These are phyloP conservation scores for Coriolopsis trogii DNA, from an alignment of 1,284 basidiomycete species.

Conservation along the genomic window DNA sequence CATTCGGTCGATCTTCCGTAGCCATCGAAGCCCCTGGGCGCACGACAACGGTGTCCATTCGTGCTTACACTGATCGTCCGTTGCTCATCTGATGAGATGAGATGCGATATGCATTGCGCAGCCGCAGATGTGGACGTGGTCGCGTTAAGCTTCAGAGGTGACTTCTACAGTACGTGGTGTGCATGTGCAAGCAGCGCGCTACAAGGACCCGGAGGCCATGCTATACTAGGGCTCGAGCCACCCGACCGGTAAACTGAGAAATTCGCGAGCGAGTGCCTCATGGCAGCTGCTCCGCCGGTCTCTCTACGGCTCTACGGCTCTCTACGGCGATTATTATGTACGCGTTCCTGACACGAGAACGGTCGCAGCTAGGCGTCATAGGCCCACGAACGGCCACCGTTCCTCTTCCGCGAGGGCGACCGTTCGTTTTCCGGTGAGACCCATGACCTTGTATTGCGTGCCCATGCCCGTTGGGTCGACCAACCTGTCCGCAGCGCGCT, in stretches of 20 bases:
- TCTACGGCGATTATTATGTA: not conserved
- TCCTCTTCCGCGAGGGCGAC: slow-evolving; percentile 20
- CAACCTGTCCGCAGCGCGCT: slow-evolving; percentile 54
- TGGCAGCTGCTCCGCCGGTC: too few species aligned
- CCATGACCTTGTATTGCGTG: slow-evolving; percentile 63
- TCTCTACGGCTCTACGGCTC: too few species aligned
- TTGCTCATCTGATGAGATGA: not conserved
- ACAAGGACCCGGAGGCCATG: too few species aligned
- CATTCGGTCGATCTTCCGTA: too few species aligned
- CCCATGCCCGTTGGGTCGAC: slow-evolving; percentile 70
- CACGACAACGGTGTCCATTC: not conserved
- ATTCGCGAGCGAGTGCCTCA: too few species aligned
- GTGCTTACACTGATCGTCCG: not conserved
- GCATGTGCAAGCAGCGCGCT: too few species aligned
- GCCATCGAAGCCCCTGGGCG: too few species aligned
- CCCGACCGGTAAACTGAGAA: slow-evolving; percentile 2
- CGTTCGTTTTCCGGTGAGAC: slow-evolving; percentile 40
- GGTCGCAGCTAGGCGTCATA: too few species aligned
- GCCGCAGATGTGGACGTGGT: not conserved
- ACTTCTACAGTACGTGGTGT: slow-evolving; percentile 4
- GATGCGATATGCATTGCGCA: too few species aligned
- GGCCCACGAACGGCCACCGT: slow-evolving; percentile 37
- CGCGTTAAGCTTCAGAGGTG: slow-evolving; percentile 7
- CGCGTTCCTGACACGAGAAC: too few species aligned
- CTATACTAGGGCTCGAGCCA: too few species aligned